Base-by-base conservation (phyloP, 306 rosid species). In the Coriaria nepalensis region DNA sequence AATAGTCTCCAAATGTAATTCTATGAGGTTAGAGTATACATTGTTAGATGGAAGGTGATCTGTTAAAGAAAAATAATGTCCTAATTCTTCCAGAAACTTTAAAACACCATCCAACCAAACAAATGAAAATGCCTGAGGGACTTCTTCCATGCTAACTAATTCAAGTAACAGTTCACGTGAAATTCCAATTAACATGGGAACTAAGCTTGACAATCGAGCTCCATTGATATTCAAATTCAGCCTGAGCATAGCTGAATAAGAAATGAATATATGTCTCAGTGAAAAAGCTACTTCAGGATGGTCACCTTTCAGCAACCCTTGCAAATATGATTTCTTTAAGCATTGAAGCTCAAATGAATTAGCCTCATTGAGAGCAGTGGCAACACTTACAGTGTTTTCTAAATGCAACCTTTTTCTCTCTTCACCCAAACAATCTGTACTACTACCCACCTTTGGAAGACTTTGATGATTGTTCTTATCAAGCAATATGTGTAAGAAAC, bases 51-150 rank as follows among this genome's bases (percentile, higher is more conserved):
- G 62, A 55, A 69, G 62, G 37, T 93, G 82, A 67, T 84, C 74
- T 33, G 76, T 57, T 8, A 63, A 60, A 50, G 79, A 72, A 74
- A 90, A 77, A 65, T 74, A 76, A 62, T 63, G 62, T 2, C 80
- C 83, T 57, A 90, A 45, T 62, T 79, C 95, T 69, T 72, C 84
- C 52, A 90, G 68, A 73, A 63, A 84, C 70, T 75, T 74, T 38
- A 73, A 53, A 71, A 68, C 81, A 64, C 96, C 94, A 57, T 88
- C 87, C 50, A 84, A 60, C 78, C 93, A 77, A 62, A 82, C 77
- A 67, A 84, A 78, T 58, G 70, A 70, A 59, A 61, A 68, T 10
- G 78, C 70, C 37, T 73, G 77, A 13, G 93, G 95, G 37, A 64
- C 71, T 43, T 77, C 81, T 53, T 35, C 61, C 77, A 69, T 71